A percentile compares a stretch with the other conserved stretches of the same genome.
phyloP scores from a whole-genome alignment of 352 stramenopile species.

The Globisporangium emineosum region DNA sequence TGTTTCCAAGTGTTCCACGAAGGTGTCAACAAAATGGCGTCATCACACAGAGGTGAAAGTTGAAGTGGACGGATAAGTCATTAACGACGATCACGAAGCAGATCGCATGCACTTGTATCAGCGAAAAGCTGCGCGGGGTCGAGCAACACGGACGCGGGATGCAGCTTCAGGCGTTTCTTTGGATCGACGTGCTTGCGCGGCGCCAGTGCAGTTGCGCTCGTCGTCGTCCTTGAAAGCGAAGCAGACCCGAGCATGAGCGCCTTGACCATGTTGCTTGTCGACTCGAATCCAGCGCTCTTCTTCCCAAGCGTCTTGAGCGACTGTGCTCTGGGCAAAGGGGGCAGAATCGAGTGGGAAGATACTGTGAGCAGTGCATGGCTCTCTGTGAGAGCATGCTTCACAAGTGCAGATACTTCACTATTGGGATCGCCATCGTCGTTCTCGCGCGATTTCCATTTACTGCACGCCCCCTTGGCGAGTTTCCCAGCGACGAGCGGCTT shows the following conservation, averaged over 20 bases:
- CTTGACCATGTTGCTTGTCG: conserved; percentile 27
- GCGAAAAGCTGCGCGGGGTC: conserved; percentile 21
- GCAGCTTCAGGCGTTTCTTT: conserved; percentile 21
- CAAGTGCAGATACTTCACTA: neutral
- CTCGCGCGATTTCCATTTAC: conserved; percentile 5
- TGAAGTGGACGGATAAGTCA: too few relatives aligned
- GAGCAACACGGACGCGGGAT: conserved; percentile 23
- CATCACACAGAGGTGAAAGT: too few relatives aligned
- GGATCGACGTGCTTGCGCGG: conserved; percentile 20
- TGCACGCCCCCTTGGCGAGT: conserved; percentile 21
- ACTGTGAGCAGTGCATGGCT: conserved; percentile 4
- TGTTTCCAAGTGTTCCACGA: too few relatives aligned
- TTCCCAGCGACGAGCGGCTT: conserved; percentile 33
- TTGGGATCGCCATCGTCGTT: neutral
- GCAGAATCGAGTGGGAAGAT: conserved; percentile 21
- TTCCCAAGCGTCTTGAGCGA: neutral
- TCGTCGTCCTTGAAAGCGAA: conserved; percentile 10
- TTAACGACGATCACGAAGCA: too few relatives aligned
- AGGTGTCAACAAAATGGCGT: too few relatives aligned
- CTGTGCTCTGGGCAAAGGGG: neutral
- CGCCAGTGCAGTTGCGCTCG: neutral
- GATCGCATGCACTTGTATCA: neutral
- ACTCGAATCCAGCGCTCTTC: conserved; percentile 9
- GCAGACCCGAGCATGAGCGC: conserved; percentile 26
- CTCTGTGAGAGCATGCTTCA: conserved; percentile 5